Conservation (phyloP, 2,329 filamentous ascomycete species). For the Penicillium olsonii region DNA sequence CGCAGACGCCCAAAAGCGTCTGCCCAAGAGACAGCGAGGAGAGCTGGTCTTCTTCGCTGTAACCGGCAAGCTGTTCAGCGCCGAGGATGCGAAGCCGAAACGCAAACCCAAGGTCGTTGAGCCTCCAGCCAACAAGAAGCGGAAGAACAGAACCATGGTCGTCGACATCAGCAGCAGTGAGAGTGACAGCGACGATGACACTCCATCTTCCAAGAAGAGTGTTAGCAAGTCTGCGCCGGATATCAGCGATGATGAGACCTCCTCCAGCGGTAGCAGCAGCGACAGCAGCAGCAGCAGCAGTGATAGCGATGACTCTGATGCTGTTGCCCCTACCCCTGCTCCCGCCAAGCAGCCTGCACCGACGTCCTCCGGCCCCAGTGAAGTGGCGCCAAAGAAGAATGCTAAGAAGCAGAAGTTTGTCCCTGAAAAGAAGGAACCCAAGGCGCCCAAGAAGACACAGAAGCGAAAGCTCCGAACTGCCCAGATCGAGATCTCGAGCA, state of each 20-base stretch:
- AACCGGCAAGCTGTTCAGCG: slow-evolving; percentile 30
- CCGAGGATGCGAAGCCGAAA: slow-evolving; percentile 26
- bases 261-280: slow-evolving; percentile 20
- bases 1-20: slow-evolving; percentile 27
- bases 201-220: slow-evolving; percentile 21
- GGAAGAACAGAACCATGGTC: slow-evolving; percentile 45
- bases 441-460: slow-evolving; percentile 27
- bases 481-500: slow-evolving; percentile 28
- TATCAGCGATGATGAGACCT: slow-evolving; percentile 21
- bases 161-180: slow-evolving; percentile 47
- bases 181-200: slow-evolving; percentile 29
- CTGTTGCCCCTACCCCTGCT: slow-evolving; percentile 2
- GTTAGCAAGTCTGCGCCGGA: slow-evolving; percentile 11
- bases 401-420: slow-evolving; percentile 13
- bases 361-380: neutral
- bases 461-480: slow-evolving; percentile 27
- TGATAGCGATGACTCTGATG: slow-evolving; percentile 24
- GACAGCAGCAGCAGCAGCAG: slow-evolving; percentile 29
- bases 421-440: slow-evolving; percentile 3
- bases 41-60: slow-evolving; percentile 41
- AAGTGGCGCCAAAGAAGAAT: slow-evolving; percentile 8
- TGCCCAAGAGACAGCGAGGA: slow-evolving; percentile 40
- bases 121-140: slow-evolving; percentile 35
- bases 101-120: slow-evolving; percentile 24
- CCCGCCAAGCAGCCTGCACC: slow-evolving; percentile 12